phyloP scores from a whole-genome alignment of 2,329 filamentous ascomycete species.

The Trichoderma sp. region DNA sequence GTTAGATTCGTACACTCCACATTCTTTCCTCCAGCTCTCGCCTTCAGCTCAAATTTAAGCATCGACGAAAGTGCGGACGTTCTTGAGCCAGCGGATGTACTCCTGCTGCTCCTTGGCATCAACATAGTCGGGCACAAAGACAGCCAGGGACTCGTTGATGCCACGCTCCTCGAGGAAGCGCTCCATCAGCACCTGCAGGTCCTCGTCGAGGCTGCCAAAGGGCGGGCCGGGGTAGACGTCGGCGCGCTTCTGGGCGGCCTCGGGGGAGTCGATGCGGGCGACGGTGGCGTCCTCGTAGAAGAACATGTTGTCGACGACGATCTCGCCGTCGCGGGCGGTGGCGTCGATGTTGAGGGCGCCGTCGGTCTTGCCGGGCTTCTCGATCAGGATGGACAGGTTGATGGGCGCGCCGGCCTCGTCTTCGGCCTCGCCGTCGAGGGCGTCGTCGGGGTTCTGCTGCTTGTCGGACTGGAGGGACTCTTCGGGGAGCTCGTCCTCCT shows the following conservation, averaged over 20 bases:
- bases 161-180: conserved; percentile 94
- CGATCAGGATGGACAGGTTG: conserved; percentile 82
- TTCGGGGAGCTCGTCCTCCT: conserved; percentile 46
- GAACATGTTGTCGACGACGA: conserved; percentile 88
- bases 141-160: conserved; percentile 80
- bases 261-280: conserved; percentile 74
- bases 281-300: conserved; percentile 80
- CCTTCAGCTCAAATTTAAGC: conserved; percentile 50
- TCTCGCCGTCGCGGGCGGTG: conserved; percentile 79
- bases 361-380: conserved; percentile 72
- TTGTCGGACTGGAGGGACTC: conserved; percentile 54
- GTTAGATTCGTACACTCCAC: conserved; percentile 15
- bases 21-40: neutral
- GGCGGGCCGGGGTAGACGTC: conserved; percentile 87
- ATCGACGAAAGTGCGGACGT: conserved; percentile 84
- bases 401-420: conserved; percentile 72
- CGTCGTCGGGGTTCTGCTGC: conserved; percentile 56
- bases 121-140: conserved; percentile 95
- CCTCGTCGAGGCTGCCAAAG: conserved; percentile 93
- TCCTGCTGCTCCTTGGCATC: conserved; percentile 98
- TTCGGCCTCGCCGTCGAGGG: conserved; percentile 53
- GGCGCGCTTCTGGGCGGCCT: conserved; percentile 75
- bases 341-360: conserved; percentile 88
- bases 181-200: conserved; percentile 90
- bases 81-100: conserved; percentile 87